Evolutionary conservation across 768 basidiomycete genomes (phyloP).

Genomic region (Podaxis sp.): DNA sequence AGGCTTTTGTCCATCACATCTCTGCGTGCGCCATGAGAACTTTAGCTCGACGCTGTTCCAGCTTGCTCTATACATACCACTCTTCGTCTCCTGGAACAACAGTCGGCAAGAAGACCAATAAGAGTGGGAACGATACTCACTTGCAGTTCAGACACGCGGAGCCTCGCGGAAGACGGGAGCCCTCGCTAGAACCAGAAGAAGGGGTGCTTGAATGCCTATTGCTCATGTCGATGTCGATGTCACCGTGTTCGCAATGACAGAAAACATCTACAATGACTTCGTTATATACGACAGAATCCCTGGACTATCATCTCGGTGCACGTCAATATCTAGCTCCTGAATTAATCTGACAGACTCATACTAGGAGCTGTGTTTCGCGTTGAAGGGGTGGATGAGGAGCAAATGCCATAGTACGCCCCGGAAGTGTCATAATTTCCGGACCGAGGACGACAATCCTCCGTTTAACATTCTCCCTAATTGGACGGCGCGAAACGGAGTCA

Average conservation of each 20-base stretch:
- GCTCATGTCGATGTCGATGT: constrained; percentile 9
- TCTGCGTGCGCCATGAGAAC: constrained; percentile 30
- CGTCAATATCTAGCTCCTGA: not conserved
- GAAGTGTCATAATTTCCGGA: not conserved
- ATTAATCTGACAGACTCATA: constrained; percentile 10
- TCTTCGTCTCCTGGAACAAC: not conserved
- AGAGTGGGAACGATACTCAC: constrained; percentile 27
- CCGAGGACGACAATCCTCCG: not conserved
- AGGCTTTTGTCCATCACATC: constrained; percentile 53
- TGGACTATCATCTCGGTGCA: constrained; percentile 3
- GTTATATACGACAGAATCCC: constrained; percentile 12
- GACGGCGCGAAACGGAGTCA: constrained; percentile 1
- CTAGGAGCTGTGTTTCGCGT: not conserved
- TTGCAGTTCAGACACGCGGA: constrained; percentile 54
- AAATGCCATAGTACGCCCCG: not conserved
- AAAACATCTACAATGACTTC: not conserved
- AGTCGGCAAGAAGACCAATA: not conserved
- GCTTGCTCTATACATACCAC: not conserved
- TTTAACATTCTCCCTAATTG: not conserved
- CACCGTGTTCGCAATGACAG: not conserved
- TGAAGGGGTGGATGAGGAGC: not conserved
- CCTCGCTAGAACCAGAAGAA: constrained; percentile 14
- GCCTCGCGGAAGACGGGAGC: constrained; percentile 39
- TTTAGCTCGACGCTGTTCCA: not conserved
- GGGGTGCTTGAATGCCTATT: constrained; percentile 12